Evolutionary conservation across 78 protist genomes (phyloP), one percentile per base, ranked within the genome.

Genomic region (Cavenderia fasciculata): DNA sequence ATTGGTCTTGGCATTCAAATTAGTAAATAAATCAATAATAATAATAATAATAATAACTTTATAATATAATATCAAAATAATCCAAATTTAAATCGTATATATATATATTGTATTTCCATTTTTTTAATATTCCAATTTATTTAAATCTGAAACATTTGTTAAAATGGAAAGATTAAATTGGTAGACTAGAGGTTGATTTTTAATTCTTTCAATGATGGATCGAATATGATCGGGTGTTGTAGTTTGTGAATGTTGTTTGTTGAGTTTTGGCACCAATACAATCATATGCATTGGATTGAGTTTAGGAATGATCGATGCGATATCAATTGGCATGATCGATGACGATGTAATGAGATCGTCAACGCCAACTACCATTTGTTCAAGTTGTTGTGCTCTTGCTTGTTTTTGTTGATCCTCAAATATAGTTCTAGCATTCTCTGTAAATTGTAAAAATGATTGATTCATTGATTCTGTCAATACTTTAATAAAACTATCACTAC

Each of bases 1-100:
- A 59, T 74, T 43, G 71, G 65, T 16, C 38, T 74, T 74, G 85
- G 85, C 59, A 31, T 74, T 7, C 38, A 25, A 44, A 62, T 57
- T 27, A 25, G 34, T 1, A 74, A 57, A 74, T 62, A 74, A 44
- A 44, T n/a, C 4, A 21, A 43, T 2, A 18, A 41, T 31, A 44
- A 25, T 25, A 44, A 43, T 40, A 31, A 66, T 25, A 6, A 21
- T 6, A 11, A 41, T n/a, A 23, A 43, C 47, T 11, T 38, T 49
- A 63, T 63, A 38, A 7, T 29, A 4, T 38, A 63, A 63, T 36
- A 8, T 11, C 5, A 7, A 43, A 1, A 36, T 38, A 1, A 21
- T 63, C 2, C 33, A 63, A 38, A 49, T 21, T 36, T 21, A 36
- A n/a, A n/a, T n/a, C n/a, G n/a, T n/a, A n/a, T n/a, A n/a, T n/a